These are phyloP conservation scores for Phytophthora pinifolia DNA, from an alignment of 352 stramenopile genomes.

Conservation along the genomic window DNA sequence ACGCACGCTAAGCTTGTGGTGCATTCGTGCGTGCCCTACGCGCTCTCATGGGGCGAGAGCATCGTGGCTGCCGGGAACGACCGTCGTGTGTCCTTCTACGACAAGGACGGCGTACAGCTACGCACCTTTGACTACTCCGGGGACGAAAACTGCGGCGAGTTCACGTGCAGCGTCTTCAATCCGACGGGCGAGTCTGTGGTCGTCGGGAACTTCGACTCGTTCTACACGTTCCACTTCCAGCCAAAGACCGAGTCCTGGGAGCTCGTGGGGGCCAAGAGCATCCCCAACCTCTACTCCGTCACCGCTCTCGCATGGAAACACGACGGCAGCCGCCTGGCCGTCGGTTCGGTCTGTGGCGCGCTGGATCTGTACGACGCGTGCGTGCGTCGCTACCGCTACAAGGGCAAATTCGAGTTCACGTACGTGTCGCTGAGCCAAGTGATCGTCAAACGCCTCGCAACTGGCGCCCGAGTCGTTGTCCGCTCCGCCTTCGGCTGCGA, in stretches of 20 bases:
- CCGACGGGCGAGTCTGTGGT: constrained; percentile 91
- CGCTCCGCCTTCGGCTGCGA: constrained; percentile 91
- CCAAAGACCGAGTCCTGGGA: constrained; percentile 88
- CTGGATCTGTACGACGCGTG: constrained; percentile 94
- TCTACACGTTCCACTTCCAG: constrained; percentile 91
- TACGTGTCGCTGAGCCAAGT: constrained; percentile 94
- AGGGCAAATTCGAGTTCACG: constrained; percentile 95
- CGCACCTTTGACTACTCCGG: constrained; percentile 91
- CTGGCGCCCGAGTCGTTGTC: constrained; percentile 84
- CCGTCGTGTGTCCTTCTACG: constrained; percentile 91
- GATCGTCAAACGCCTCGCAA: constrained; percentile 92
- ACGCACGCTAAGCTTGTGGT: constrained; percentile 87
- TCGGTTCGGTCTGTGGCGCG: constrained; percentile 91
- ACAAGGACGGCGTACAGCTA: constrained; percentile 79
- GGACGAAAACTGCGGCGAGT: constrained; percentile 82
- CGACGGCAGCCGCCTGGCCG: constrained; percentile 87
- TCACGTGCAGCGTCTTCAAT: constrained; percentile 84
- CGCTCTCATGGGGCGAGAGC: constrained; percentile 88
- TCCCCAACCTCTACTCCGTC: constrained; percentile 94
- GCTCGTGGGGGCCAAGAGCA: constrained; percentile 69
- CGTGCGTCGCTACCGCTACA: constrained; percentile 91
- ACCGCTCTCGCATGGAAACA: constrained; percentile 91
- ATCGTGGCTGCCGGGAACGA: constrained; percentile 93
- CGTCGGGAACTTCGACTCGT: constrained; percentile 93
- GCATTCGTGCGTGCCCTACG: constrained; percentile 90